Percentiles rank a stretch among this genome's conserved stretches.
Conservation (phyloP, 2,329 filamentous ascomycete species). For the Lachnum nothofagi region DNA sequence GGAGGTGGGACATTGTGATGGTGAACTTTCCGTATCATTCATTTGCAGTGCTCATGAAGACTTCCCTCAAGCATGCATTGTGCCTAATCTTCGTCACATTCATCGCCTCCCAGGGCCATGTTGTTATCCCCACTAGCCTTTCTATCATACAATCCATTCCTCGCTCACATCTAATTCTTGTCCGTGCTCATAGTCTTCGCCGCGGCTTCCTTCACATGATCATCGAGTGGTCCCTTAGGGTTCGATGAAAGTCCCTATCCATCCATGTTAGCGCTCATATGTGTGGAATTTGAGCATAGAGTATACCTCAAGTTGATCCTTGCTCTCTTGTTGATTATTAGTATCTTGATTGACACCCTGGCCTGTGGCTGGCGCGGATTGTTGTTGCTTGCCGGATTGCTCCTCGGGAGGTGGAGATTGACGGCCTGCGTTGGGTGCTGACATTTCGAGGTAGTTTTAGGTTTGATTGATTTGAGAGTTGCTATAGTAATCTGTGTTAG, state of each 20-base stretch:
- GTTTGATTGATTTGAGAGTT: neutral
- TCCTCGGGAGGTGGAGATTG: slow-evolving; percentile 72
- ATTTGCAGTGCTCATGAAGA: too few species aligned
- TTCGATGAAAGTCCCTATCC: slow-evolving; percentile 54
- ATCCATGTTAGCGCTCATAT: neutral
- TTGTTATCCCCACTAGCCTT: too few species aligned
- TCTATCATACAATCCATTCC: too few species aligned
- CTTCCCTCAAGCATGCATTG: too few species aligned
- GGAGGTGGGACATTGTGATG: too few species aligned
- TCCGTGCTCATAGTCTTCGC: slow-evolving; percentile 22
- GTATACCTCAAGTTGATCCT: slow-evolving; percentile 47
- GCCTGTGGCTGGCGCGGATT: slow-evolving; percentile 52
- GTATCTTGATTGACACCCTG: slow-evolving; percentile 52
- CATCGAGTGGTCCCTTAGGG: slow-evolving; percentile 59
- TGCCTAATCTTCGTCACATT: too few species aligned
- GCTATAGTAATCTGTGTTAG: neutral
- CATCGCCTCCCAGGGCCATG: too few species aligned
- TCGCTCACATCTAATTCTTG: neutral
- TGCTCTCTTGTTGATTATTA: slow-evolving; percentile 45
- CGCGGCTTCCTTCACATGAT: slow-evolving; percentile 51
- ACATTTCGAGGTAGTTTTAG: slow-evolving; percentile 21
- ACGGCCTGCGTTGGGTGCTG: slow-evolving; percentile 58
- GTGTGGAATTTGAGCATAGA: neutral
- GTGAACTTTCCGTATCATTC: too few species aligned
- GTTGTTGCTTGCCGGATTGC: slow-evolving; percentile 60